phyloP scores from a whole-genome alignment of 2,329 filamentous ascomycete genomes.

The Sphaerulina musiva region DNA sequence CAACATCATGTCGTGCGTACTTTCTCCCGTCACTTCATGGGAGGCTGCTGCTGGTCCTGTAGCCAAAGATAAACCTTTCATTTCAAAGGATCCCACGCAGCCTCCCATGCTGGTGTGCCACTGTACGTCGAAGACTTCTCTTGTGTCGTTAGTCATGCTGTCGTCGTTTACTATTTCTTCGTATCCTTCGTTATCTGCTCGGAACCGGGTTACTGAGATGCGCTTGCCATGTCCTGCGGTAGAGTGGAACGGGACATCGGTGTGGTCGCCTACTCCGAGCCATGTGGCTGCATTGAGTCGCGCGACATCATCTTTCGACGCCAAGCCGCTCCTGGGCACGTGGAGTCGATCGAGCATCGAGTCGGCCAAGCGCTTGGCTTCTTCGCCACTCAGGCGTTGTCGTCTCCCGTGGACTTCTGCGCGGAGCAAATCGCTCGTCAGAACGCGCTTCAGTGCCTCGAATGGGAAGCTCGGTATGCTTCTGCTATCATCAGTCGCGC shows the following conservation, averaged over 20 bases:
- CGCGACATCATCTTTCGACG: conserved; percentile 34
- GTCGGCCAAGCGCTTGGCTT: conserved; percentile 43
- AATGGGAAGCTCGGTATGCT: conserved; percentile 28
- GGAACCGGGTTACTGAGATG: conserved; percentile 39
- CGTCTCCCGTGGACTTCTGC: conserved; percentile 38
- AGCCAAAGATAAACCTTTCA: conserved; percentile 35
- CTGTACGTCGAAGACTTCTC: conserved; percentile 41
- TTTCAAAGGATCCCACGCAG: conserved; percentile 39
- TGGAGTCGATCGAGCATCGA: conserved; percentile 38
- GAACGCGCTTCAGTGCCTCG: conserved; percentile 41
- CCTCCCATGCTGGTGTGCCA: conserved; percentile 40
- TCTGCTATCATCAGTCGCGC: background rate
- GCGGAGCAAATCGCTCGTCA: conserved; percentile 44
- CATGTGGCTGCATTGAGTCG: conserved; percentile 40
- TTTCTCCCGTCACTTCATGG: conserved; percentile 3
- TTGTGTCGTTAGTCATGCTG: conserved; percentile 36
- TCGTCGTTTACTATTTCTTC: conserved; percentile 33
- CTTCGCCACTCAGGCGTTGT: conserved; percentile 38
- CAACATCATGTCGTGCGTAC: conserved; percentile 23
- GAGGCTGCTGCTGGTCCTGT: background rate
- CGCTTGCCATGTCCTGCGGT: conserved; percentile 32
- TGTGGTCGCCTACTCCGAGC: conserved; percentile 33
- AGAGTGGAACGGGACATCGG: conserved; percentile 35
- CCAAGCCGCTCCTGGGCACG: conserved; percentile 31
- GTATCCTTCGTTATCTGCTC: conserved; percentile 32